Conservation (phyloP, 1,284 basidiomycete genomes). For the Sutorius eximius region DNA sequence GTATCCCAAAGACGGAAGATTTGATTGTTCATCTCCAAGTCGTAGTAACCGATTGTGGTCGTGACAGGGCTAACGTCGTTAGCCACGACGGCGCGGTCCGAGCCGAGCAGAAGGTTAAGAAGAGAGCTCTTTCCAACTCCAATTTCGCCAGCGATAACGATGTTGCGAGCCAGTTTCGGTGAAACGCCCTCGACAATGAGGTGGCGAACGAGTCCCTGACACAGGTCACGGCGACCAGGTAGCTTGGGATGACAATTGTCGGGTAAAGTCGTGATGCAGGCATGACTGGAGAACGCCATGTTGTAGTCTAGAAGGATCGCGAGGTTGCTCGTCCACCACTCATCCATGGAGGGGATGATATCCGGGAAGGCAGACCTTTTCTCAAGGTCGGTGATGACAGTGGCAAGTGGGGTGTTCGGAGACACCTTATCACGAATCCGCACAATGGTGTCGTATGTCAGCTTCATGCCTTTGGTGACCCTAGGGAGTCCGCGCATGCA, state of each 20-base stretch:
- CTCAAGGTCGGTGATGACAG: constrained; percentile 38
- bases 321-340: constrained; percentile 35
- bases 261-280: constrained; percentile 33
- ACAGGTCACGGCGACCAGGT: constrained; percentile 20
- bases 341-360: constrained; percentile 31
- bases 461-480: constrained; percentile 31
- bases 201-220: constrained; percentile 20
- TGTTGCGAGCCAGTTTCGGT: constrained; percentile 26
- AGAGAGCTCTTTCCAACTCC: constrained; percentile 34
- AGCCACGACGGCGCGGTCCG: constrained; percentile 16
- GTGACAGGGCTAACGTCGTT: constrained; percentile 29
- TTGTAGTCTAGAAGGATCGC: constrained; percentile 12
- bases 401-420: constrained; percentile 24
- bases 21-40: constrained; percentile 17
- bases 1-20: constrained; percentile 27
- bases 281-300: constrained; percentile 32
- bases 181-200: constrained; percentile 26
- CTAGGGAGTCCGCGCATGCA: constrained; percentile 33
- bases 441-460: constrained; percentile 30
- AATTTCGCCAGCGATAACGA: constrained; percentile 29
- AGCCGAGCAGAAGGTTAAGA: constrained; percentile 29
- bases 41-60: constrained; percentile 10
- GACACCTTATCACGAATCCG: constrained; percentile 24
- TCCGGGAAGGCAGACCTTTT: constrained; percentile 24
- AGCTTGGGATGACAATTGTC: constrained; percentile 30